These are phyloP conservation scores for Dothideomycetidae sp. DNA, from an alignment of 2,329 filamentous ascomycete genomes.

Conservation along the genomic window DNA sequence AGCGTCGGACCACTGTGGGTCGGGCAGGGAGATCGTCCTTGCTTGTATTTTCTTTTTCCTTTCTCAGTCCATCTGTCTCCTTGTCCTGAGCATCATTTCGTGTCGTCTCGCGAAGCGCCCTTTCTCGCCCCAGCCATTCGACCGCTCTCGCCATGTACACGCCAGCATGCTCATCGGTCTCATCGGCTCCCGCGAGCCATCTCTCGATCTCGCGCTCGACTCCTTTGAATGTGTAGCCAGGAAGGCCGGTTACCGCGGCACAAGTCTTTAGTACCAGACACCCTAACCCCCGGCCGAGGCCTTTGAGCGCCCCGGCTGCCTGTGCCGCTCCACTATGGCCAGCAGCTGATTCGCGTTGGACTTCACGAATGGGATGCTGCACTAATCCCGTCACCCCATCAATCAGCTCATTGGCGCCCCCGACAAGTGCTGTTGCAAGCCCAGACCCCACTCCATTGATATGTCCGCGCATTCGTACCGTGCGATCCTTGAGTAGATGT, in stretches of 20 bases:
- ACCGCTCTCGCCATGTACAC: not conserved
- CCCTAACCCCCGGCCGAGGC: not conserved
- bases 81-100: not conserved
- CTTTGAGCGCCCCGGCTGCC: not conserved
- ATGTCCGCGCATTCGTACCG: constrained; percentile 47
- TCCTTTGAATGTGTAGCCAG: not conserved
- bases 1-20: too few relatives aligned
- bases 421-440: constrained; percentile 14
- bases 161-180: not conserved
- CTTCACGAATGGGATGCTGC: not conserved
- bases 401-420: constrained; percentile 6
- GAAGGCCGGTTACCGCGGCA: not conserved
- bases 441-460: constrained; percentile 53
- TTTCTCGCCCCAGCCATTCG: not conserved
- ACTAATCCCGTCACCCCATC: constrained; percentile 37
- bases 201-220: not conserved
- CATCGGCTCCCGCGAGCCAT: not conserved
- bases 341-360: not conserved
- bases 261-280: not conserved
- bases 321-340: not conserved
- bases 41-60: too few relatives aligned
- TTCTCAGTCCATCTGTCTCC: not conserved
- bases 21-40: too few relatives aligned
- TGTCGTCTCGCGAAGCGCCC: not conserved
- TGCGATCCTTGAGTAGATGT: constrained; percentile 51